Evolutionary conservation across 2,329 filamentous ascomycete species (phyloP).

Genomic region (Penicillium sp.): DNA sequence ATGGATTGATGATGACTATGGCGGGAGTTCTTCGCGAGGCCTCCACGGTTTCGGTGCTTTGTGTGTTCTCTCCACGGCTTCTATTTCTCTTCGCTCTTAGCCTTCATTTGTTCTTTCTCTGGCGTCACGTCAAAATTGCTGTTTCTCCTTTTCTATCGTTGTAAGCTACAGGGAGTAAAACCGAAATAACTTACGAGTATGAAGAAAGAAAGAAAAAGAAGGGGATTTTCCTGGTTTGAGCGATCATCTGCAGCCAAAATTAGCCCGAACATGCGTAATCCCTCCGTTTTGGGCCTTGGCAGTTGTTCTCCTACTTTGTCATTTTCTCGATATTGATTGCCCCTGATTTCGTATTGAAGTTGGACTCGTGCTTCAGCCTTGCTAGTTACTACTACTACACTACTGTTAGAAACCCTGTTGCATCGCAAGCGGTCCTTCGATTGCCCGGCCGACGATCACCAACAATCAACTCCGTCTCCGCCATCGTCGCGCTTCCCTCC

Average conservation of each 20-base stretch:
- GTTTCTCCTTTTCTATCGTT: constrained; percentile 14
- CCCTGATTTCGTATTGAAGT: not conserved
- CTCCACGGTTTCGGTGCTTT: constrained; percentile 31
- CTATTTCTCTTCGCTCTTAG: constrained; percentile 40
- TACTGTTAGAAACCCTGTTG: not conserved
- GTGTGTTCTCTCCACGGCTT: constrained; percentile 37
- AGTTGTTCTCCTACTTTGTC: not conserved
- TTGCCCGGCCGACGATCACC: constrained; percentile 24
- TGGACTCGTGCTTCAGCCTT: not conserved
- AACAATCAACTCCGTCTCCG: constrained; percentile 7
- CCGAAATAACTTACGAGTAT: not conserved
- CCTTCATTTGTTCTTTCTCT: constrained; percentile 35
- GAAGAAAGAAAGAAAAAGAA: not conserved
- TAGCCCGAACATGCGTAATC: constrained; percentile 9
- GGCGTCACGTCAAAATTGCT: constrained; percentile 32
- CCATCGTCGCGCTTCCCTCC: constrained; percentile 12
- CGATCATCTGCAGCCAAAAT: constrained; percentile 5
- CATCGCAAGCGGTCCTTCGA: not conserved
- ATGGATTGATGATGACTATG: constrained; percentile 37
- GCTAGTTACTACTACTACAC: not conserved
- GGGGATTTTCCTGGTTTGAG: constrained; percentile 1
- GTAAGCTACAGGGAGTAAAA: not conserved
- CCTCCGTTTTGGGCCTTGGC: constrained; percentile 8
- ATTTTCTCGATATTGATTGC: constrained; percentile 4
- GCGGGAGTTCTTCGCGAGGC: constrained; percentile 32